Evolutionary conservation across 768 basidiomycete genomes (phyloP), one percentile per base, ranked within the genome.

Genomic region (Psilocybe subaeruginosa): DNA sequence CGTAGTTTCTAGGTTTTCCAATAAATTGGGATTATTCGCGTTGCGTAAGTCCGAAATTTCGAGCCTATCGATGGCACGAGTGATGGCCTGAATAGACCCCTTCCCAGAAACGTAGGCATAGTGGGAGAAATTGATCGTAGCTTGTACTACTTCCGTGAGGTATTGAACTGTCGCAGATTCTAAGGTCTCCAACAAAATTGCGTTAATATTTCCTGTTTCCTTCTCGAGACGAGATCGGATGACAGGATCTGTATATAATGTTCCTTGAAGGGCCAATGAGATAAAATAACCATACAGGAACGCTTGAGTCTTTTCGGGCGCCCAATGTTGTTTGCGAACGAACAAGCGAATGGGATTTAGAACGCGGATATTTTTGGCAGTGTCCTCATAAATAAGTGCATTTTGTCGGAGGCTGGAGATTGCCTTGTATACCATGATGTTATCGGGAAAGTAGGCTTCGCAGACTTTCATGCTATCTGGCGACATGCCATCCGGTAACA

Each of bases 401-500:
- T 70, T 74, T 45, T 72, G 71, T 7, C 67, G 68, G 9, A 74
- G 64, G 1, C 66, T 72, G 6, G 69, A 70, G 16, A 69, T 19
- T 1, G 66, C 69, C 37, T 68, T 72, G 54, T 66, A 68, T n/a
- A 66, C 56, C 16, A 65, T 61, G 3, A 50, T 11, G 17, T 66
- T 54, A 4, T 63, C 70, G 4, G 70, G 66, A 39, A 72, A 51
- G 3, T 64, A 67, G 17, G 47, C 41, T 16, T 65, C 64, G 27
- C 73, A 65, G 0, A 54, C 55, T 1, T 43, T 49, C 35, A 70
- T 41, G 2, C 61, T 64, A 12, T 64, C 65, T 8, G 35, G 56
- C 0, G 69, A 70, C 56, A 72, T 64, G 3, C 70, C 74, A 51
- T 73, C 69, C 1, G 76, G 76, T 8, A 77, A 64, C 5, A 73